phyloP scores from a whole-genome alignment of 129 eudicot species.

The Oenanthe sinensis region DNA sequence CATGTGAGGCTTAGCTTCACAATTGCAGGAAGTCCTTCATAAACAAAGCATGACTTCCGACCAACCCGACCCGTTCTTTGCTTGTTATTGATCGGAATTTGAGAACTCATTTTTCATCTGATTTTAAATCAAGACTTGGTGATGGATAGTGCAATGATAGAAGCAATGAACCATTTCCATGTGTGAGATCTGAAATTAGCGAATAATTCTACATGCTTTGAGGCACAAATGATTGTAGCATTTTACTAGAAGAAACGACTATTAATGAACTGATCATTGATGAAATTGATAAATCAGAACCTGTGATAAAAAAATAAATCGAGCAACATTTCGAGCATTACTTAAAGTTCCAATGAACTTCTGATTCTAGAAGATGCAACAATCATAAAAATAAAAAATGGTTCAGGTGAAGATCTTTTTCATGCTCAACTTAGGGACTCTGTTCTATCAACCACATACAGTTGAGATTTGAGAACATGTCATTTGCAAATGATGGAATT shows the following conservation, averaged over 20 bases:
- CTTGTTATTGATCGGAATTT: slow-evolving; percentile 73
- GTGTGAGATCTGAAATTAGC: not conserved
- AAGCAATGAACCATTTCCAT: slow-evolving; percentile 4
- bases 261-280: slow-evolving; percentile 21
- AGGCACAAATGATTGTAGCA: slow-evolving; percentile 2
- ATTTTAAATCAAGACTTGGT: slow-evolving; percentile 13
- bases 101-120: slow-evolving; percentile 45
- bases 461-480: no score
- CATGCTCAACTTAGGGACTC: slow-evolving; percentile 9
- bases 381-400: slow-evolving; percentile 2
- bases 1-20: no score
- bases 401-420: slow-evolving; percentile 17
- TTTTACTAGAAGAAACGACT: slow-evolving; percentile 14
- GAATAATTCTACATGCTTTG: slow-evolving; percentile 12
- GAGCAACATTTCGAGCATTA: not conserved
- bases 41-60: slow-evolving; percentile 66
- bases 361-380: slow-evolving; percentile 15
- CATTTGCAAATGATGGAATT: no score
- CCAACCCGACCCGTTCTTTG: slow-evolving; percentile 63
- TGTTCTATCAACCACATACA: slow-evolving; percentile 8
- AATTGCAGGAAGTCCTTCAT: slow-evolving; percentile 75
- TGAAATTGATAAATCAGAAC: slow-evolving; percentile 14
- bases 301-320: slow-evolving; percentile 14
- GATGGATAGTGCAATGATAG: slow-evolving; percentile 11
- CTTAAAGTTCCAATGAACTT: not conserved